Base-by-base conservation (phyloP, 306 rosid genomes). In the Hippophae rhamnoides region DNA sequence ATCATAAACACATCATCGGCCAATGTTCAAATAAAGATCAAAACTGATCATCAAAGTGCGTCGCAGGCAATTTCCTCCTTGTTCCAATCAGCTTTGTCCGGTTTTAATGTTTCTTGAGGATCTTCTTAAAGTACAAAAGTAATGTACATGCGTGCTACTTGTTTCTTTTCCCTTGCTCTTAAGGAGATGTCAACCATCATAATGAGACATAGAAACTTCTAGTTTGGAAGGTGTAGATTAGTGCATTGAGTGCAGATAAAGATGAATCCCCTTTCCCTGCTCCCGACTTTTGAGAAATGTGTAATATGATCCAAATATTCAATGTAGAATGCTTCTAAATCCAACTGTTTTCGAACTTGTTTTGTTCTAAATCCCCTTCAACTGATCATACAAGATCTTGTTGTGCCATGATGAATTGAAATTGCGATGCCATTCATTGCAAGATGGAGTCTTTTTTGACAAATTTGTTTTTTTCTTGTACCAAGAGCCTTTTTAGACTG, bases 1-100 rank as follows among this genome's bases (percentile, higher is more conserved):
- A 12, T 88, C 58, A 83, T 93, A 85, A 93, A 80, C 89, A 82
- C 97, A 57, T 79, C 95, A 11, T 72, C 89, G 1, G 89, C 90
- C 56, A 93, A 85, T 73, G 89, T 95, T 31, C 95, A 82, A 74
- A 74, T 82, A 66, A 93, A 86, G 83, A 69, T 93, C 61, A 88
- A 88, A 77, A 90, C 95, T 0, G 99, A 93, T 56, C 95, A 93
- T 73, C 90, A 80, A 76, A 88, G 79, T 48, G 70, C 80, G 54
- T 77, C 94, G 5, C 81, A 77, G 76, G 87, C 79, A 47, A 88
- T 93, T 81, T 78, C 81, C 38, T 64, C 84, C 13, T 52, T 88
- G 66, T 93, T 93, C 69, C 94, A 86, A 65, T 78, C 99, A n/a
- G 97, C 99, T 60, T 60, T 93, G 67, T 81, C 89, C 74, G 84